Evolutionary conservation across 805 yeast genomes (phyloP).

Genomic region (Lipomyces mesembrius): DNA sequence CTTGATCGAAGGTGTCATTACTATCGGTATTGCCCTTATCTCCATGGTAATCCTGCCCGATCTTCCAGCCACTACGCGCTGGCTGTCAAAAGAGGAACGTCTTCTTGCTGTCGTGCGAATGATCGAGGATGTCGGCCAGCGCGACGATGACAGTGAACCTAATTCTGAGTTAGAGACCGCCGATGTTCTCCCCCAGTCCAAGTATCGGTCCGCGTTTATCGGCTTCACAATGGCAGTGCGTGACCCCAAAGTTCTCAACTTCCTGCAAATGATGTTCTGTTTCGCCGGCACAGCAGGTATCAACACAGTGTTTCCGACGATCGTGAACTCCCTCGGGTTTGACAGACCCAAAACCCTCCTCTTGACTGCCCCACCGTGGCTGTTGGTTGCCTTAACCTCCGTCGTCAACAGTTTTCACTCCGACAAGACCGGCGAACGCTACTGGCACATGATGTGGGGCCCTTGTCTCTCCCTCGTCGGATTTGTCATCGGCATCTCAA

Average conservation of each 20-base stretch:
- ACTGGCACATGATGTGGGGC: constrained; percentile 55
- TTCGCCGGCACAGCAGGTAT: constrained; percentile 65
- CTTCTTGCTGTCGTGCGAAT: constrained; percentile 49
- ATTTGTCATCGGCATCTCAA: constrained; percentile 56
- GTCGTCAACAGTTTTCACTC: constrained; percentile 32
- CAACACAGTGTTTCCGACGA: constrained; percentile 54
- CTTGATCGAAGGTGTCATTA: constrained; percentile 60
- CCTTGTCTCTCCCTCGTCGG: constrained; percentile 52
- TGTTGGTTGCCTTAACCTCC: constrained; percentile 28
- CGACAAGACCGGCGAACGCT: constrained; percentile 40
- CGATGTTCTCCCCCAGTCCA: not conserved
- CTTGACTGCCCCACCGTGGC: constrained; percentile 44
- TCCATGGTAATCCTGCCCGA: constrained; percentile 58
- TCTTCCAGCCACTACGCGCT: constrained; percentile 57
- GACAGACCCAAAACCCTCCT: constrained; percentile 56
- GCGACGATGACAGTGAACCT: constrained; percentile 45
- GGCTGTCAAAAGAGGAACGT: constrained; percentile 53
- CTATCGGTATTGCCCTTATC: constrained; percentile 53
- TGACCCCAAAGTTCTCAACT: constrained; percentile 39
- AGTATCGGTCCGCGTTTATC: constrained; percentile 2
- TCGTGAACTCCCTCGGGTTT: constrained; percentile 61
- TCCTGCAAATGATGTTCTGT: constrained; percentile 41
- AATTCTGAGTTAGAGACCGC: not conserved
- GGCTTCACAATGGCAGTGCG: constrained; percentile 34
- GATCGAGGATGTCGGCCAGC: constrained; percentile 50